Percentiles rank a stretch among this genome's conserved stretches.
These are phyloP conservation scores for Xylaria scruposa DNA, from an alignment of 495 filamentous ascomycete genomes.

Conservation along the genomic window DNA sequence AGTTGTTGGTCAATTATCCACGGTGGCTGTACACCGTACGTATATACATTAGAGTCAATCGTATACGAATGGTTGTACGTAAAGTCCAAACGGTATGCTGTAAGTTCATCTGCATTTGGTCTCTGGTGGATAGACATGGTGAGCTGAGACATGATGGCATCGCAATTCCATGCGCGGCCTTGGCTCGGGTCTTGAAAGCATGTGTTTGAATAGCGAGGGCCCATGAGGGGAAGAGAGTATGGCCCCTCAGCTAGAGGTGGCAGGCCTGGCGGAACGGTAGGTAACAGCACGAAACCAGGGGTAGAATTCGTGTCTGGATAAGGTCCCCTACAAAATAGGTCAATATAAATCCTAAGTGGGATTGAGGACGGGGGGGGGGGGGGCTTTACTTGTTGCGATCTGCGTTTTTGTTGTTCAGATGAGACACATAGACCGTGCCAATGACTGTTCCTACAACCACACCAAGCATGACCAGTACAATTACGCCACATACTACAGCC, in stretches of 20 bases:
- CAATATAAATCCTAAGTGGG: constrained; percentile 23
- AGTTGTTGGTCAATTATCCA: constrained; percentile 59
- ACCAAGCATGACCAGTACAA: constrained; percentile 64
- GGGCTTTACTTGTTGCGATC: constrained; percentile 30
- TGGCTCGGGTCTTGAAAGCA: constrained; percentile 71
- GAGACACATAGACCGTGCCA: constrained; percentile 43
- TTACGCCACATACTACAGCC: constrained; percentile 61
- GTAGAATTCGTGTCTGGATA: constrained; percentile 44
- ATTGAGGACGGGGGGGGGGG: neutral
- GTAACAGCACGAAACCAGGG: constrained; percentile 69
- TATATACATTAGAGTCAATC: constrained; percentile 48
- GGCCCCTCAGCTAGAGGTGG: constrained; percentile 67
- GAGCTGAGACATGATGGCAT: constrained; percentile 44
- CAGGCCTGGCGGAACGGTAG: constrained; percentile 63
- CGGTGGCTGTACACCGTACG: constrained; percentile 79
- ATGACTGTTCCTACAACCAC: constrained; percentile 67
- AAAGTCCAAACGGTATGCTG: constrained; percentile 45
- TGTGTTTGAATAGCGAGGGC: constrained; percentile 64
- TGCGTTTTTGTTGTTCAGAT: constrained; percentile 37
- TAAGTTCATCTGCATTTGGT: constrained; percentile 25
- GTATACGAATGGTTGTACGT: constrained; percentile 44
- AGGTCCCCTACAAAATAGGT: constrained; percentile 27
- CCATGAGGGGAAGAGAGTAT: constrained; percentile 63
- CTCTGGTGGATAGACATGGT: constrained; percentile 39
- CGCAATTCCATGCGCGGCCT: constrained; percentile 73